These are phyloP conservation scores for Acanthamoeba triangularis DNA, from an alignment of 208 protist genomes.

Conservation along the genomic window DNA sequence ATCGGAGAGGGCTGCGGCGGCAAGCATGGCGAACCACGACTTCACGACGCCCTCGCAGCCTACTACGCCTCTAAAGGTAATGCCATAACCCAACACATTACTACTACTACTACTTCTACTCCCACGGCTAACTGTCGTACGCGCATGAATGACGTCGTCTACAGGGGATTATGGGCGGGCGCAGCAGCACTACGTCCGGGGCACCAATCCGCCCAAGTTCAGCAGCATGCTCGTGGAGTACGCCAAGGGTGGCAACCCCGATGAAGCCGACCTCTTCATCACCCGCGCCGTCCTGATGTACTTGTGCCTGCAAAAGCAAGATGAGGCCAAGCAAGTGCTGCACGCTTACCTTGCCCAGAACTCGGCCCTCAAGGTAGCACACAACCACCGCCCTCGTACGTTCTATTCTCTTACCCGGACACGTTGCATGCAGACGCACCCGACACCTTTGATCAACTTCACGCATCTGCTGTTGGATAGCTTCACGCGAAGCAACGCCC, in stretches of 20 bases:
- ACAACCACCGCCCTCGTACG: background rate
- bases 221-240: background rate
- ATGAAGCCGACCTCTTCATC: constrained; percentile 46
- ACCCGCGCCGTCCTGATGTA: constrained; percentile 38
- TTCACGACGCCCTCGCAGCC: constrained; percentile 5
- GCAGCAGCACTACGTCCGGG: constrained; percentile 13
- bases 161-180: background rate
- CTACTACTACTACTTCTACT: no score
- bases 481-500: background rate
- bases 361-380: background rate
- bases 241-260: constrained; percentile 9
- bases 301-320: constrained; percentile 36
- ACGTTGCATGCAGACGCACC: background rate
- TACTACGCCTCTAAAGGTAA: constrained; percentile 36
- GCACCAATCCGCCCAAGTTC: background rate
- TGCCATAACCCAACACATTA: no score
- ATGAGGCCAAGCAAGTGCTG: constrained; percentile 7
- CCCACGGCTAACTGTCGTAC: no score
- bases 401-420: background rate
- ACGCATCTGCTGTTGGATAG: constrained; percentile 9
- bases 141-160: background rate
- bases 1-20: constrained; percentile 3
- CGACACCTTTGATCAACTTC: constrained; percentile 37
- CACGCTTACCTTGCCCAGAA: background rate
- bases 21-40: constrained; percentile 18